Base-by-base conservation (phyloP, 2,329 filamentous ascomycete species). In the Seiridium unicorne region DNA sequence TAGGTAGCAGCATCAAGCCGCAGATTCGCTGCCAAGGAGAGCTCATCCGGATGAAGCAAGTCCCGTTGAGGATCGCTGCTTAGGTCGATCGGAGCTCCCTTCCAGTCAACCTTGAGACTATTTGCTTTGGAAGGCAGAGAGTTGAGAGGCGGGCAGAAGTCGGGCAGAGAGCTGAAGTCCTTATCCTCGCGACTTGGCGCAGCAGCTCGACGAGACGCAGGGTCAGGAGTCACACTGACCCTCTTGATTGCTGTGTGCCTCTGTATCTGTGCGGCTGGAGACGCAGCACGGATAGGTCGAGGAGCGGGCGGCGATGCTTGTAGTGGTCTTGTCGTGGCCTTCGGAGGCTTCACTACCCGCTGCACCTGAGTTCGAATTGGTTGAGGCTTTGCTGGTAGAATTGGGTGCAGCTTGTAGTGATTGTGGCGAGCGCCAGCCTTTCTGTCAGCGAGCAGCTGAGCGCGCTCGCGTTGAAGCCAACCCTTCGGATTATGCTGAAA, bases 1-100 rank as follows among this genome's bases (percentile, higher is more conserved):
- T 97, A 98, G 10, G 90, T 94, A 18, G 91, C 91, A 73, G 91
- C 94, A 65, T 91, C 91, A 40, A 98, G 85, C 59, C 93, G 87
- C 36, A 97, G 83, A 54, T 88, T 91, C 51, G 90, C 87, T 9
- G 93, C 93, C 36, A 97, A 82, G 18, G 81, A 79, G 36, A 93
- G 70, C 77, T 98, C 94, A 62, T 93, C 89, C 5, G 87, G 84
- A 72, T 95, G 91, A 47, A 97, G 85, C 44, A 92, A 79, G 60
- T 86, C 73, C 32, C 83, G 81, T 68, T 93, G 81, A 5, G 89
- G 86, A 69, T 96, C 92, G 61, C 83, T 81, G 73, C 82, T 85
- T 51, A 97, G 85, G 70, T 96, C 90, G 64, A 95, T 85, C 44
- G 89, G 84, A 63, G 87, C 85, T 6, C 91, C 91, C 77, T 93